Conservation (phyloP, 768 basidiomycete genomes). For the Boletus eberwhitei region DNA sequence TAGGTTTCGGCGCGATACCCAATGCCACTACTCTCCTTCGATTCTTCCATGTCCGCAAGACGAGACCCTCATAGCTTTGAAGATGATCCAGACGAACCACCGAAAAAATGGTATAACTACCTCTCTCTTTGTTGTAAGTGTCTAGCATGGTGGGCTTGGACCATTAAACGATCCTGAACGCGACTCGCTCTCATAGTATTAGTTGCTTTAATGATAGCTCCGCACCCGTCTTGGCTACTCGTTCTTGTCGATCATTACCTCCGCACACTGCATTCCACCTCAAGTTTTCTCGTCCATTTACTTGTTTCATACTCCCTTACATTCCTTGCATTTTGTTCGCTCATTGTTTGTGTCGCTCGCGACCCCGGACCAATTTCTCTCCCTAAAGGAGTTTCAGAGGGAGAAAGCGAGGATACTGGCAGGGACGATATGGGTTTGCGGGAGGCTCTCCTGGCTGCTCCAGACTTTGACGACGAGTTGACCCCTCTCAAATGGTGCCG, state of each 20-base stretch:
- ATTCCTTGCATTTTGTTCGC: constrained; percentile 67
- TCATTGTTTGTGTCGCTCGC: constrained; percentile 67
- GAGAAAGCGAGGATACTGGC: constrained; percentile 29
- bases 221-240: constrained; percentile 71
- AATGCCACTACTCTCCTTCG: constrained; percentile 33
- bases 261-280: constrained; percentile 45
- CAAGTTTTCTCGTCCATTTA: constrained; percentile 52
- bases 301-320: constrained; percentile 59
- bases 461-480: constrained; percentile 51
- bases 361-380: constrained; percentile 65
- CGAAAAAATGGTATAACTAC: constrained; percentile 55
- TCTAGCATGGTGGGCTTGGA: neutral
- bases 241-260: constrained; percentile 69
- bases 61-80: constrained; percentile 13
- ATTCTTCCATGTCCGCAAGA: constrained; percentile 15
- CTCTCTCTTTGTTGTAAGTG: constrained; percentile 53
- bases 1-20: neutral
- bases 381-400: constrained; percentile 21
- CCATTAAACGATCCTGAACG: neutral
- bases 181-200: constrained; percentile 34
- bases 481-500: constrained; percentile 70
- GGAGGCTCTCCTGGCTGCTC: constrained; percentile 56
- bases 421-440: constrained; percentile 47
- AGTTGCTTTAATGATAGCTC: constrained; percentile 58
- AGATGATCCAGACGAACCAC: constrained; percentile 35